Conservation (phyloP, 345 rosid genomes). For the Salix brachista region DNA sequence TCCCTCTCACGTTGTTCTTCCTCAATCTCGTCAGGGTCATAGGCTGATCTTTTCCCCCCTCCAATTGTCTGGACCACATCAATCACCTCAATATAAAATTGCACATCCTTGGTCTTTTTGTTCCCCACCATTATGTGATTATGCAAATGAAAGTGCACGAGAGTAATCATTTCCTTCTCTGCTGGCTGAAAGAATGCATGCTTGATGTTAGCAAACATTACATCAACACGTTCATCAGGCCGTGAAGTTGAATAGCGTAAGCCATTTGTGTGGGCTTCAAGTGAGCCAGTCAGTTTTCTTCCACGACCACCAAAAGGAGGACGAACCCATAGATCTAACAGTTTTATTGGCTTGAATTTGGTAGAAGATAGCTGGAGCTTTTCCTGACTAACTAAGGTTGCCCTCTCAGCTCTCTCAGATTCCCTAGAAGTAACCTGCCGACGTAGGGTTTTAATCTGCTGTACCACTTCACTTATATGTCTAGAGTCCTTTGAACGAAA, state of each 20-base stretch:
- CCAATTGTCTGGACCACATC: constrained; percentile 86
- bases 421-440: constrained; percentile 79
- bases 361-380: constrained; percentile 61
- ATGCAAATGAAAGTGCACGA: constrained; percentile 81
- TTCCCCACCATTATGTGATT: constrained; percentile 96
- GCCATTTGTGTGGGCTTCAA: constrained; percentile 85
- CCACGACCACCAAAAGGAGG: constrained; percentile 86
- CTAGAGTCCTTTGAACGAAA: constrained; percentile 89
- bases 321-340: constrained; percentile 83
- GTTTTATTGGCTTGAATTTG: constrained; percentile 78
- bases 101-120: constrained; percentile 92
- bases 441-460: constrained; percentile 68
- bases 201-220: constrained; percentile 78
- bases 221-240: constrained; percentile 76
- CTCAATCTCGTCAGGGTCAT: constrained; percentile 94
- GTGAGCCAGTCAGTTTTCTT: constrained; percentile 78
- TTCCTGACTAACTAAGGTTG: constrained; percentile 86
- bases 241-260: constrained; percentile 75
- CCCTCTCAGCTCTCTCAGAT: constrained; percentile 90
- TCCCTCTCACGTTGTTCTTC: constrained; percentile 90
- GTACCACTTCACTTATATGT: constrained; percentile 85
- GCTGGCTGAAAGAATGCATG: constrained; percentile 96
- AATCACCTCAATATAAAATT: constrained; percentile 89
- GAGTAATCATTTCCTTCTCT: constrained; percentile 87
- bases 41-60: constrained; percentile 85